Evolutionary conservation across 495 filamentous ascomycete species (phyloP), one percentile per base, ranked within the genome.

Genomic region (Rhypophila decipiens): DNA sequence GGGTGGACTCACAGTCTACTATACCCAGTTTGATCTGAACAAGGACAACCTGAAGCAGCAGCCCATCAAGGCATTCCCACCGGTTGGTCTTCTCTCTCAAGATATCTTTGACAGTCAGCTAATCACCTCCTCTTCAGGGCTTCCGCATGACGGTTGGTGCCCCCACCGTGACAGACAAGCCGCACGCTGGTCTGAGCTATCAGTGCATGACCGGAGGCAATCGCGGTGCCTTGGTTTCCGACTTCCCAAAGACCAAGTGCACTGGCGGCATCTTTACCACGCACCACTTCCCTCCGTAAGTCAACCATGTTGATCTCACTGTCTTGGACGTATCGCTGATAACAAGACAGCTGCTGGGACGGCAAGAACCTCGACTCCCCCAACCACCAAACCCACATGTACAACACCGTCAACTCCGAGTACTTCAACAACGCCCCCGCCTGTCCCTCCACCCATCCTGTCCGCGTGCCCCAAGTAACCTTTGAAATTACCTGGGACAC

Each of bases 381-480:
- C n/a, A 71, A 80, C 59, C 77, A 79, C 58, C 67, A 69, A 40
- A 67, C 69, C 4, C 77, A 80, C 63, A 72, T 72, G 69, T 68
- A 56, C 57, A 67, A 69, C 58, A 69, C 66, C 15, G 46, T 46
- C n/a, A 55, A 53, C 3, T 46, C 15, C 40, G 67, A 66, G 31
- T 64, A 62, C 15, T 74, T 74, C 50, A 44, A 42, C 27, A 60
- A 61, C 45, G 69, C 65, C 12, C 59, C 59, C 1, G 36, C 65
- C 2, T 77, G 74, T 63, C 74, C 74, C 9, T 55, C 65, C 1
- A 68, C 69, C 7, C 72, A 76, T 56, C 72, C 72, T 4, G 61
- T 70, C 2, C 63, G 66, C 44, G 53, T 71, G 53, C 68, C 70
- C 8, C 73, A 76, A 48, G 52, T 76, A 7, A 64, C 67, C 3